Conservation (phyloP, 345 rosid species). For the Stellera chamaejasme region DNA sequence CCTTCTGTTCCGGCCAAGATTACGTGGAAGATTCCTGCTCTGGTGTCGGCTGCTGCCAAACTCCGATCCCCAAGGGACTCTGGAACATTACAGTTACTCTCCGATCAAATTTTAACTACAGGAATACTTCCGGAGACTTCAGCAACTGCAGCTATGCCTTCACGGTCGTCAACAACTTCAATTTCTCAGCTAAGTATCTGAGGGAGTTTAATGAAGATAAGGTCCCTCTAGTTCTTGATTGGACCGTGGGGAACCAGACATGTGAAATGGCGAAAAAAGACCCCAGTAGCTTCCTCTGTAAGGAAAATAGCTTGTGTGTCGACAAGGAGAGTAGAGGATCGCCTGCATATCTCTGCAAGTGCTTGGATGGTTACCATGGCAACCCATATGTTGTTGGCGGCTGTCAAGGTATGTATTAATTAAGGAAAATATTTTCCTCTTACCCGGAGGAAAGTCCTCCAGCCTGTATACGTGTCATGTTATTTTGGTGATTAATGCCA, state of each 20-base stretch:
- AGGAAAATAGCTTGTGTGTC: slow-evolving; percentile 6
- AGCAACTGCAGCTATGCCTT: slow-evolving; percentile 30
- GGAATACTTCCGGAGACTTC: neutral
- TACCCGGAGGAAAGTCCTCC: neutral
- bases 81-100: rapidly evolving
- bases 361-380: neutral
- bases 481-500: too few relatives aligned
- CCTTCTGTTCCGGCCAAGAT: too few relatives aligned
- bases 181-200: slow-evolving; percentile 12
- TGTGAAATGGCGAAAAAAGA: neutral
- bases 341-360: too few relatives aligned
- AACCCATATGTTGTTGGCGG: neutral
- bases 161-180: slow-evolving; percentile 6
- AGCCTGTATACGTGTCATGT: too few relatives aligned
- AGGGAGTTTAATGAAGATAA: neutral
- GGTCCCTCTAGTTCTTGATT: slow-evolving; percentile 19
- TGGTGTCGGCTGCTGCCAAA: slow-evolving; percentile 33
- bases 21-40: slow-evolving; percentile 10
- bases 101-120: neutral
- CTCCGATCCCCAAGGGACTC: slow-evolving; percentile 12
- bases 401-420: neutral
- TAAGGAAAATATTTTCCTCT: neutral
- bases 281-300: neutral
- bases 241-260: slow-evolving; percentile 12
- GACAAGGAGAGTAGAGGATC: neutral